Evolutionary conservation across 2,329 filamentous ascomycete species (phyloP).

Genomic region (Colletotrichum salicis): DNA sequence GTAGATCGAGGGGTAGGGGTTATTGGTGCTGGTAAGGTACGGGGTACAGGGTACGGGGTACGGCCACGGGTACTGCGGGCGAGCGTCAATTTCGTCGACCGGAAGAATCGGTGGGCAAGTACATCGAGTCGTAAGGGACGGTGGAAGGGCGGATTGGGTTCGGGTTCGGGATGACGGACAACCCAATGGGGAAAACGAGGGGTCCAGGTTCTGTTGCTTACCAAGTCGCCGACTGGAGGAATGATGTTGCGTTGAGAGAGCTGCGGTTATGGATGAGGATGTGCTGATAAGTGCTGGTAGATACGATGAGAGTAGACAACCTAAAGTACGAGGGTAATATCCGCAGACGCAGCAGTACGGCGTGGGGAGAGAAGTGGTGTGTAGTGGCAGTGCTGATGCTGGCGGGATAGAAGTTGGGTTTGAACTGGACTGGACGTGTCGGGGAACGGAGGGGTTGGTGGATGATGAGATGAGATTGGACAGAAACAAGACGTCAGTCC

Average conservation of each 20-base stretch:
- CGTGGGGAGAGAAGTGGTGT: slow-evolving; percentile 27
- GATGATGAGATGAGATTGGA: slow-evolving; percentile 26
- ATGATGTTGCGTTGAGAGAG: background rate
- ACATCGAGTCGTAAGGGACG: slow-evolving; percentile 5
- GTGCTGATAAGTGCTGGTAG: background rate
- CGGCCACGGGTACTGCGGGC: slow-evolving; percentile 24
- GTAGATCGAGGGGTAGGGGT: slow-evolving; percentile 10
- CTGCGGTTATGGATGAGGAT: background rate
- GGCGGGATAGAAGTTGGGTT: slow-evolving; percentile 5
- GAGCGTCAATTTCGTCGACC: slow-evolving; percentile 25
- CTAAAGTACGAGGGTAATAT: background rate
- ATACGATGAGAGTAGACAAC: background rate
- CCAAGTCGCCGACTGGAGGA: background rate
- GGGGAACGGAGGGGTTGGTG: background rate
- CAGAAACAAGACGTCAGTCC: slow-evolving; percentile 10
- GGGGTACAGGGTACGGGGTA: background rate
- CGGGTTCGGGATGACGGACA: slow-evolving; percentile 4
- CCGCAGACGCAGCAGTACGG: slow-evolving; percentile 46
- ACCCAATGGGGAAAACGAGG: slow-evolving; percentile 7
- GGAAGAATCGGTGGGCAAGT: slow-evolving; percentile 30
- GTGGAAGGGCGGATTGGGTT: slow-evolving; percentile 1
- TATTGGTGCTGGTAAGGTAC: background rate
- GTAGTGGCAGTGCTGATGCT: slow-evolving; percentile 28
- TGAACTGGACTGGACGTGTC: background rate
- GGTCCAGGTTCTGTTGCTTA: background rate